Evolutionary conservation across 2,329 filamentous ascomycete genomes (phyloP), one percentile per base, ranked within the genome.

Genomic region (Aspergillus udagawae): DNA sequence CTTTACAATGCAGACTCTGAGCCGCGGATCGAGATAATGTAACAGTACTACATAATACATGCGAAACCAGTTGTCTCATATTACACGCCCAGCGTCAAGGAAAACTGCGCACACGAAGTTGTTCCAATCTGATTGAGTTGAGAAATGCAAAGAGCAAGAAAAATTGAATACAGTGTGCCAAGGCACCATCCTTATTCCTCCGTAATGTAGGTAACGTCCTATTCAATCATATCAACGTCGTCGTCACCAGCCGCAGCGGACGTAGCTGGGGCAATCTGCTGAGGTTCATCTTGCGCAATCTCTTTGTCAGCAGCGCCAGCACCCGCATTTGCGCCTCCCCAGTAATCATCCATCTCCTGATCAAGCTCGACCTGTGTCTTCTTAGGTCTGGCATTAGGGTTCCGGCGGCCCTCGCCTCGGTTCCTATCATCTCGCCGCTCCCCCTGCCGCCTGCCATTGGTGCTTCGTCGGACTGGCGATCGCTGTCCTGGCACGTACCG

Each of bases 341-440:
- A 97, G 74, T 97, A 97, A 70, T 96, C 91, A 29, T 88, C 91
- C 92, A 97, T 97, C 76, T 97, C 92, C n/a, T 90, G 91, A 72
- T 97, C 92, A 44, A 97, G 80, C 72, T 97, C 91, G 67, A 96
- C 90, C 64, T 92, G 89, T 0, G 92, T 96, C 83, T 96, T 96
- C 75, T 86, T 88, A 2, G 86, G 82, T 51, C 90, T 83, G 23
- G 63, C 65, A 53, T 84, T 81, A 20, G 78, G 80, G 49, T 78
- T 78, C 32, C 77, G 63, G 75, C 77, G 59, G 73, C 70, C 65
- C 54, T 58, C 69, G 58, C 56, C 61, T 44, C 57, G 25, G 14
- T 66, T 28, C 47, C 61, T 50, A 69, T 65, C 42, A 69, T 70
- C 49, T 67, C 71, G 44, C 70, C 70, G 61, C 21, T 27, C 44